These are phyloP conservation scores for Glutinoglossum americanum DNA, from an alignment of 495 filamentous ascomycete species.

Conservation along the genomic window DNA sequence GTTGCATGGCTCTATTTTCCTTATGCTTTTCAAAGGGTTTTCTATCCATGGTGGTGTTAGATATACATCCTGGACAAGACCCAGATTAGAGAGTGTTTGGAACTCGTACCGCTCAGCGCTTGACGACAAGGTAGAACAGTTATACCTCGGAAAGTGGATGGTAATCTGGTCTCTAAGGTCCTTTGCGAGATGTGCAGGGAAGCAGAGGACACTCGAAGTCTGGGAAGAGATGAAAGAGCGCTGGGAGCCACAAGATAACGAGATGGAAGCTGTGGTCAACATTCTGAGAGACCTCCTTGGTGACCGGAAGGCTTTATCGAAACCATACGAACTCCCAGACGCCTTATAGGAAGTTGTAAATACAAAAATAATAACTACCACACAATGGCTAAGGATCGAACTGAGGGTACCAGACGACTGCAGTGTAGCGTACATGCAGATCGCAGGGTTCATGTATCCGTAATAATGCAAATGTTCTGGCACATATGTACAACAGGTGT, in stretches of 20 bases:
- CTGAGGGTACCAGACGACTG: no score
- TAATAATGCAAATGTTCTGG: no score
- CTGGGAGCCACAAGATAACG: slow-evolving; percentile 10
- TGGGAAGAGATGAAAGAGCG: slow-evolving; percentile 11
- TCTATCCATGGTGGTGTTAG: slow-evolving; percentile 37
- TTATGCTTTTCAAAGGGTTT: slow-evolving; percentile 56
- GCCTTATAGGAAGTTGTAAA: not conserved
- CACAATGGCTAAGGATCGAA: no score
- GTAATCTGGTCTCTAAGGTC: slow-evolving; percentile 9
- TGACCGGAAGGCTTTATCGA: not conserved
- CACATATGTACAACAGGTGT: no score
- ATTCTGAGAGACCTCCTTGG: slow-evolving; percentile 2
- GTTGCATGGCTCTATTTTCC: slow-evolving; percentile 38
- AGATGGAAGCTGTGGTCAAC: slow-evolving; percentile 6
- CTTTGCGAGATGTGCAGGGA: slow-evolving; percentile 9
- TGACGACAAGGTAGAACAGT: not conserved
- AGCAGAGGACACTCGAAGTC: slow-evolving; percentile 8
- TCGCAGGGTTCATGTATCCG: no score
- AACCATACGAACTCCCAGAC: not conserved
- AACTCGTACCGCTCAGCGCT: slow-evolving; percentile 11
- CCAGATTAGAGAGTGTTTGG: slow-evolving; percentile 28
- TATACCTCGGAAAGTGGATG: slow-evolving; percentile 5
- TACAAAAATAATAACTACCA: not conserved
- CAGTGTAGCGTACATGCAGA: no score
- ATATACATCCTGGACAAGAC: slow-evolving; percentile 41